Conservation (phyloP, 257 asterid species). For the Cinchona pubescens region DNA sequence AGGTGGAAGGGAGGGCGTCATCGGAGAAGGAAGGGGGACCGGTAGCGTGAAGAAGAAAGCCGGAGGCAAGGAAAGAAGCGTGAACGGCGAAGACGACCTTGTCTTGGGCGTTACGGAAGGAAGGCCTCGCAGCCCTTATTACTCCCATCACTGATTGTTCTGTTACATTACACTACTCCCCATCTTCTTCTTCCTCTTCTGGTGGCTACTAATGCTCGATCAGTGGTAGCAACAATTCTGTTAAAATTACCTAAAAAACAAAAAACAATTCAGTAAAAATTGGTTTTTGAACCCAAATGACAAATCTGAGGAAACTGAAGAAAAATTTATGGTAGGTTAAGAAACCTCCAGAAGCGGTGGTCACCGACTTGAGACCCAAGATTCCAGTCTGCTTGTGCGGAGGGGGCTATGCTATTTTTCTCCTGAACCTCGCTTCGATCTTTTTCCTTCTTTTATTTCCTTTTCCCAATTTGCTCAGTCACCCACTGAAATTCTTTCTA, state of each 20-base stretch:
- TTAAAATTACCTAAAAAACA: not conserved
- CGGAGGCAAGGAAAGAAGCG: slow-evolving; percentile 61
- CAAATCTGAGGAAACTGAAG: not conserved
- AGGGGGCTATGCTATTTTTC: no score
- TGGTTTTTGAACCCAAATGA: not conserved
- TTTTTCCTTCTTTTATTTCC: no score
- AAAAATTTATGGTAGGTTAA: no score
- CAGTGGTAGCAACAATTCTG: not conserved
- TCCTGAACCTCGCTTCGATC: no score
- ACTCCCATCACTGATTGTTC: slow-evolving; percentile 61
- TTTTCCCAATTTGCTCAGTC: no score
- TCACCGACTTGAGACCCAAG: no score
- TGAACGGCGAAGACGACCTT: slow-evolving; percentile 67
- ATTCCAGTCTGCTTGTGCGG: no score
- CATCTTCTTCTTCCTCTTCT: not conserved
- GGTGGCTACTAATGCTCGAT: not conserved
- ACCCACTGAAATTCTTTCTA: no score
- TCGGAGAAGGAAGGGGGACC: slow-evolving; percentile 60
- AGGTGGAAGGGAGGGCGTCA: slow-evolving; percentile 42
- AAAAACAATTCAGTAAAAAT: no score
- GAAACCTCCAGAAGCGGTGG: no score
- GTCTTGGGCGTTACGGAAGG: slow-evolving; percentile 48
- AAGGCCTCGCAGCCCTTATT: slow-evolving; percentile 71
- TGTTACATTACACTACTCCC: slow-evolving; percentile 21
- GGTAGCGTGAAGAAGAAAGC: slow-evolving; percentile 57